Conservation (phyloP, 2,329 filamentous ascomycete species). For the Diaporthe aspalathi region DNA sequence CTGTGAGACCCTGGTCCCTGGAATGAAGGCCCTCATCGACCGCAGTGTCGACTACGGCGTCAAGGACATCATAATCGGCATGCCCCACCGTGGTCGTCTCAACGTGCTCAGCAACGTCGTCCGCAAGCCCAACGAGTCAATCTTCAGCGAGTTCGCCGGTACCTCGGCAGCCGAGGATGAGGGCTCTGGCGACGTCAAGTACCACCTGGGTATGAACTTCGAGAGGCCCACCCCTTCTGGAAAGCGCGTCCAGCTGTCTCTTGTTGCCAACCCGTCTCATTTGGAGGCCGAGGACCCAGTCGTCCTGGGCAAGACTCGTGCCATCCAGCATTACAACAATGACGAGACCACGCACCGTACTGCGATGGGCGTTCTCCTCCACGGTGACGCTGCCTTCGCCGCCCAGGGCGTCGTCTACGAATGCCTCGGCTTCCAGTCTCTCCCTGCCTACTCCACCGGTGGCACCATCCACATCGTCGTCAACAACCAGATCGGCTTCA, state of each 20-base stretch:
- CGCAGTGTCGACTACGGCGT: conserved; percentile 98
- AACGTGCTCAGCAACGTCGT: conserved; percentile 99
- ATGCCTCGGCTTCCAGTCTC: conserved; percentile 95
- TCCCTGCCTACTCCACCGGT: conserved; percentile 96
- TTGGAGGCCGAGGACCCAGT: conserved; percentile 98
- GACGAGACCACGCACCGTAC: conserved; percentile 90
- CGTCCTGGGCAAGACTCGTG: conserved; percentile 95
- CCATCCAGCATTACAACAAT: conserved; percentile 98
- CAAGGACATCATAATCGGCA: conserved; percentile 99
- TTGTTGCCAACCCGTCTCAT: conserved; percentile 98
- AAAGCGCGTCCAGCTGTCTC: conserved; percentile 98
- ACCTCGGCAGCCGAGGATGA: conserved; percentile 89
- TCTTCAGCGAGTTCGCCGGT: conserved; percentile 98
- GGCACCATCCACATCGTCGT: conserved; percentile 97
- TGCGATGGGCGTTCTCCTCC: conserved; percentile 95
- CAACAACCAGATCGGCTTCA: conserved; percentile 99
- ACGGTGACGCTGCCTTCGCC: conserved; percentile 97
- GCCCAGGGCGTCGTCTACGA: conserved; percentile 98
- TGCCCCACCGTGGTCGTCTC: conserved; percentile 98
- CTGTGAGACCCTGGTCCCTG: conserved; percentile 94
- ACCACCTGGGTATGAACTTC: conserved; percentile 99
- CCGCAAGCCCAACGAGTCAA: conserved; percentile 98
- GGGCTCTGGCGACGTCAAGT: conserved; percentile 98
- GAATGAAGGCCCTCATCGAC: conserved; percentile 99
- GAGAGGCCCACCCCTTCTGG: conserved; percentile 97